phyloP scores from a whole-genome alignment of 805 yeast genomes.

The Hanseniaspora meyeri region DNA sequence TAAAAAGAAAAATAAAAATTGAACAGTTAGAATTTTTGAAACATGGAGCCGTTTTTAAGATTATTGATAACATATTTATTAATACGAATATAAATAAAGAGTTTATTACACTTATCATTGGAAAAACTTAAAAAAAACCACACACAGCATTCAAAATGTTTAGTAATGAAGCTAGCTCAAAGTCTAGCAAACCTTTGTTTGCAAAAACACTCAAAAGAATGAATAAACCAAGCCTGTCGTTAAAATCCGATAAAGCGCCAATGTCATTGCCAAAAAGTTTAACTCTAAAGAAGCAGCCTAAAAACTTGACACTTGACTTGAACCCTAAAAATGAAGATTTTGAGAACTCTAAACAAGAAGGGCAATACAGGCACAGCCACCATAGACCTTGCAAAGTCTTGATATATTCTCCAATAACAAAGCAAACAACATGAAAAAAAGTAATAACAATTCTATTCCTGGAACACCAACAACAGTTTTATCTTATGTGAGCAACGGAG shows the following conservation, averaged over 20 bases:
- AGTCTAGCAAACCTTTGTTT: conserved; percentile 4
- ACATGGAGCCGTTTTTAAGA: no score
- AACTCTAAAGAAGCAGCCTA: not conserved
- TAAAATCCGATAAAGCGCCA: not conserved
- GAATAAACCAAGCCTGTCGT: conserved; percentile 9
- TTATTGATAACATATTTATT: not conserved
- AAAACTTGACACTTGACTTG: not conserved
- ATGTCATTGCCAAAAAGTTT: not conserved
- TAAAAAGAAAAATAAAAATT: no score
- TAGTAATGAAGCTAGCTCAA: not conserved
- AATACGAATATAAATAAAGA: not conserved
- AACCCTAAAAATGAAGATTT: no score
- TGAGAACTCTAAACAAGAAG: not conserved
- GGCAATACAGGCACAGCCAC: conserved; percentile 3
- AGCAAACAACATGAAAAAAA: not conserved
- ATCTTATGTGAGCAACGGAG: not conserved
- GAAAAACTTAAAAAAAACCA: no score
- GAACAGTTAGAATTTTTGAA: no score
- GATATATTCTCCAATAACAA: conserved; percentile 6
- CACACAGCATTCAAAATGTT: not conserved
- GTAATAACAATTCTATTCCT: not conserved
- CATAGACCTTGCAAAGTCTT: conserved; percentile 5
- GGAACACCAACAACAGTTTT: conserved; percentile 5
- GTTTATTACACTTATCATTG: no score
- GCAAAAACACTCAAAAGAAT: conserved; percentile 10